Conservation (phyloP, 805 yeast species). For the Candida coquimbonensis region DNA sequence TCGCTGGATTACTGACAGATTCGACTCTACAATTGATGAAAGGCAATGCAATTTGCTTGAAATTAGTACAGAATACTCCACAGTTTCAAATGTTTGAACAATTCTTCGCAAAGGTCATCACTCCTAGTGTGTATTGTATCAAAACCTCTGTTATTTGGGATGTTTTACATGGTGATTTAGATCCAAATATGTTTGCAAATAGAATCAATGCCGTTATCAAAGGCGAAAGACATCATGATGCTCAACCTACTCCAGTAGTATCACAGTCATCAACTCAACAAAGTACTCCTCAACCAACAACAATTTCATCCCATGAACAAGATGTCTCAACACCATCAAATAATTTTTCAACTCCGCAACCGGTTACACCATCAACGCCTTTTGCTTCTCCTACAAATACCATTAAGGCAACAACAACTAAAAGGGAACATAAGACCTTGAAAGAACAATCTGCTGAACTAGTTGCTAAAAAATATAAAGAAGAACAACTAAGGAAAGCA, state of each 20-base stretch:
- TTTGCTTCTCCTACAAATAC: neutral
- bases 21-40: conserved; percentile 14
- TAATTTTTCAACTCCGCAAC: neutral
- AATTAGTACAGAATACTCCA: conserved; percentile 32
- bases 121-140: conserved; percentile 56
- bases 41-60: conserved; percentile 33
- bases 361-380: conserved; percentile 3
- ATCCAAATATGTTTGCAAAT: conserved; percentile 22
- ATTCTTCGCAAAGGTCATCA: conserved; percentile 42
- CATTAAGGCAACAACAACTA: conserved; percentile 6
- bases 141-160: conserved; percentile 40
- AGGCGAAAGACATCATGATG: conserved; percentile 3
- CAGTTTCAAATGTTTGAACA: conserved; percentile 45
- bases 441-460: conserved; percentile 36
- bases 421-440: conserved; percentile 19
- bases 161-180: conserved; percentile 29
- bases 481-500: conserved; percentile 30
- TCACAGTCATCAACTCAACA: neutral
- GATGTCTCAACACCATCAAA: neutral
- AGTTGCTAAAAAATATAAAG: conserved; percentile 31
- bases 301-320: no score
- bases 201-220: conserved; percentile 5
- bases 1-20: conserved; percentile 13
- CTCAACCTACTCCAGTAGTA: conserved; percentile 3
- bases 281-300: neutral